Percentiles rank a stretch among this genome's conserved stretches.
phyloP scores from a whole-genome alignment of 441 rosid genomes.

The Rhodomyrtus psidioides region DNA sequence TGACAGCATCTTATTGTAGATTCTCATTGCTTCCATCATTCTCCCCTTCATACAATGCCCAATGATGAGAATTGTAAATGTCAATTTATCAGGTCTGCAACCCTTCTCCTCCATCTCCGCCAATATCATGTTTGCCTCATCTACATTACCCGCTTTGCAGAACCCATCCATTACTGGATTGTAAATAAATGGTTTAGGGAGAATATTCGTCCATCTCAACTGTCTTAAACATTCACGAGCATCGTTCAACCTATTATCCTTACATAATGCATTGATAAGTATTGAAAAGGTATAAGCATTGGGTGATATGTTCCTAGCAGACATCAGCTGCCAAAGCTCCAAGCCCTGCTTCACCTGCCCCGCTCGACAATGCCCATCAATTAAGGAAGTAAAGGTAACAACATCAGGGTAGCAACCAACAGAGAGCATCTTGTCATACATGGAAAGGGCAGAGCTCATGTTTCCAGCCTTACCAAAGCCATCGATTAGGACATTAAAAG shows the following conservation, averaged over 20 bases:
- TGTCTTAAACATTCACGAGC: conserved; percentile 60
- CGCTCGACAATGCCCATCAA: conserved; percentile 77
- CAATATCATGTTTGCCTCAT: conserved; percentile 60
- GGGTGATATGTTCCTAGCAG: conserved; percentile 38
- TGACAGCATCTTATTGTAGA: conserved; percentile 68
- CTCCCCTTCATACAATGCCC: conserved; percentile 93
- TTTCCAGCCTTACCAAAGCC: conserved; percentile 70
- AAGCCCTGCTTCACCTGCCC: conserved; percentile 52
- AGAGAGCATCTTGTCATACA: conserved; percentile 42
- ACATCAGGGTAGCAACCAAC: conserved; percentile 51
- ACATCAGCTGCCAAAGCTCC: conserved; percentile 65
- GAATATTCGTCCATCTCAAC: conserved; percentile 33
- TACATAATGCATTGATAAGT: conserved; percentile 63
- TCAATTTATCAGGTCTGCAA: conserved; percentile 76
- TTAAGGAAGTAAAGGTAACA: conserved; percentile 65
- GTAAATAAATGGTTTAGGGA: conserved; percentile 63
- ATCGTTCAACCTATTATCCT: conserved; percentile 53
- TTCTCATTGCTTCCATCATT: conserved; percentile 59
- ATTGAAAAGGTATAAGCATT: conserved; percentile 62
- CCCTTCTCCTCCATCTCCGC: conserved; percentile 63
- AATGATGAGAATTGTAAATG: conserved; percentile 79
- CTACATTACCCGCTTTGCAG: conserved; percentile 85
- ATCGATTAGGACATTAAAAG: conserved; percentile 72
- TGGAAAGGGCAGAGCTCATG: conserved; percentile 36
- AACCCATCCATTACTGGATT: conserved; percentile 89